phyloP scores from a whole-genome alignment of 257 asterid species.

The Ilex aquifolium region DNA sequence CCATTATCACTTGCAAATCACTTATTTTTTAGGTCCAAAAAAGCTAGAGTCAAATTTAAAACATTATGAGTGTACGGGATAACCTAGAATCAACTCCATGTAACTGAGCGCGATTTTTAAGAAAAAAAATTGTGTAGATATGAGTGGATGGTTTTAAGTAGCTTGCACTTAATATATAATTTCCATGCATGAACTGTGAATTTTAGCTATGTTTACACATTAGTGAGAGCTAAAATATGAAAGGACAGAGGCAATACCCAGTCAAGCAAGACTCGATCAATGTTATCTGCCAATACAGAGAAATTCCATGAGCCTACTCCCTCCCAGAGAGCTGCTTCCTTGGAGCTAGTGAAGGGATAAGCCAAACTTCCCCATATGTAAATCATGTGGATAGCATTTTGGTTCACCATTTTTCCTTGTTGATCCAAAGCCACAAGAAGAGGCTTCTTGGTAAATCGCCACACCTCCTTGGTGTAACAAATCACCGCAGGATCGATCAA shows the following conservation, averaged over 20 bases:
- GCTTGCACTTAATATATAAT: too few relatives aligned
- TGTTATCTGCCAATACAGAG: slow-evolving; percentile 51
- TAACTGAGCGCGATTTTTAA: too few relatives aligned
- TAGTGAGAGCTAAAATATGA: too few relatives aligned
- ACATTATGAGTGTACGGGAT: too few relatives aligned
- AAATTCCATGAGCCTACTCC: slow-evolving; percentile 55
- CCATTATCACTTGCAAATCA: too few relatives aligned
- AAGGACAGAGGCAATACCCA: slow-evolving; percentile 46
- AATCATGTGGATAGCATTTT: slow-evolving; percentile 78
- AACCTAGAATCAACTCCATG: too few relatives aligned
- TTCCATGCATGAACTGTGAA: too few relatives aligned
- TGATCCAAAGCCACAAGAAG: slow-evolving; percentile 79
- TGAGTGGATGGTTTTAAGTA: too few relatives aligned
- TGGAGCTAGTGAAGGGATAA: slow-evolving; percentile 61
- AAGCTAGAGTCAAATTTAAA: too few relatives aligned
- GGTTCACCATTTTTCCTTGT: slow-evolving; percentile 60
- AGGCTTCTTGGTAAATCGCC: slow-evolving; percentile 61
- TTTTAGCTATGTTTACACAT: too few relatives aligned
- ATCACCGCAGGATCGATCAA: slow-evolving; percentile 53
- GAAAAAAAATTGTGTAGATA: too few relatives aligned
- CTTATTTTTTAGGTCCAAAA: too few relatives aligned
- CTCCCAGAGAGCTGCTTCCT: slow-evolving; percentile 66
- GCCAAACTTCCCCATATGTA: slow-evolving; percentile 92
- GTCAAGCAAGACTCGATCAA: slow-evolving; percentile 44
- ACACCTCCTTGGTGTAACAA: slow-evolving; percentile 48